Evolutionary conservation across 2,329 filamentous ascomycete species (phyloP).

Genomic region (Emmonsia crescens): DNA sequence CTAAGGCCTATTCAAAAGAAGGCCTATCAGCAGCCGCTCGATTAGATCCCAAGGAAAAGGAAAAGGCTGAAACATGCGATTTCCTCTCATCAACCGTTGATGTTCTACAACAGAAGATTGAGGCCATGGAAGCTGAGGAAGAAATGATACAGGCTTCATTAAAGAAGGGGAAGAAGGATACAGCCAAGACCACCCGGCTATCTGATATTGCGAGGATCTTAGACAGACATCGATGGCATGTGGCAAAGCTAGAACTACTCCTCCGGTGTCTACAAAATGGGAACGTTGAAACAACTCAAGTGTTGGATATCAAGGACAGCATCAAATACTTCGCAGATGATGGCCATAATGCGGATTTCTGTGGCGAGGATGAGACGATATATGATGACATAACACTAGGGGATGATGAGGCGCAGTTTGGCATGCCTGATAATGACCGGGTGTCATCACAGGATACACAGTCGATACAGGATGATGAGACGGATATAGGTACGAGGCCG

Average conservation of each 20-base stretch:
- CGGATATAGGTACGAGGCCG: neutral
- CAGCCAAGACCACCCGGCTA: slow-evolving; percentile 73
- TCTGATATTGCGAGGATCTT: slow-evolving; percentile 72
- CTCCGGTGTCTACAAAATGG: slow-evolving; percentile 87
- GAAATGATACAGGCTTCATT: slow-evolving; percentile 76
- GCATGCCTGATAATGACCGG: slow-evolving; percentile 73
- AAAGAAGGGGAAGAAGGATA: slow-evolving; percentile 91
- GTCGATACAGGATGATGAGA: slow-evolving; percentile 74
- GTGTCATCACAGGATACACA: slow-evolving; percentile 93
- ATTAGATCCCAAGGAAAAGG: slow-evolving; percentile 94
- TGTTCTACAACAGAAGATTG: slow-evolving; percentile 86
- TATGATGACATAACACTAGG: slow-evolving; percentile 91
- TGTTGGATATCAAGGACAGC: slow-evolving; percentile 78
- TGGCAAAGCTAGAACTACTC: slow-evolving; percentile 82
- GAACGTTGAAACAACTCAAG: slow-evolving; percentile 74
- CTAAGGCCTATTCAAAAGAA: slow-evolving; percentile 98
- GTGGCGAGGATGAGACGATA: slow-evolving; percentile 77
- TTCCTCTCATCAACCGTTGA: slow-evolving; percentile 83
- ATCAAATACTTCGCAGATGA: slow-evolving; percentile 94
- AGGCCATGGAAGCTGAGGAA: slow-evolving; percentile 79
- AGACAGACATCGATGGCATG: slow-evolving; percentile 94
- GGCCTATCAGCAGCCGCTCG: slow-evolving; percentile 84
- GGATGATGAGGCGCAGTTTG: slow-evolving; percentile 81
- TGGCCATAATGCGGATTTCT: slow-evolving; percentile 77
- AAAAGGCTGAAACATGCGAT: slow-evolving; percentile 77